Base-by-base conservation (phyloP, 2,329 filamentous ascomycete genomes). In the Drechslerella dactyloides region DNA sequence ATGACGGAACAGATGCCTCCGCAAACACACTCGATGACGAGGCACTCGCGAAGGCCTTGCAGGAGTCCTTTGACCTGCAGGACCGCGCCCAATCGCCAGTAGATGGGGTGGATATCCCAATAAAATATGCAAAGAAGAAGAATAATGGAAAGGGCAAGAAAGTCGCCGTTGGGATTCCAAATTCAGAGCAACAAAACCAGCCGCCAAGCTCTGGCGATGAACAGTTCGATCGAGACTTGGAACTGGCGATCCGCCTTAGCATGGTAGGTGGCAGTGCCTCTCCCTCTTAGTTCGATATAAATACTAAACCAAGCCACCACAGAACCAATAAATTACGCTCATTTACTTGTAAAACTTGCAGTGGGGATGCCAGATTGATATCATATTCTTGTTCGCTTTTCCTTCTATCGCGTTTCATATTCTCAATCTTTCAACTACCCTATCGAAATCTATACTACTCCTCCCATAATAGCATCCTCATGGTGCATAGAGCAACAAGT, bases 231-330 rank as follows among this genome's bases (percentile, higher is more conserved):
- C 84, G 85, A 56, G 87, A 88, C 74, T 74, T 89, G 52, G 85
- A 86, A 59, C 80, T 87, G 37, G 87, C 87, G 1, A 78, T 89
- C 54, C 82, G 83, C 70, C 79, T 89, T 21, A 89, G 87, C 74
- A 80, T 88, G 74, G 82, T 84, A 46, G 85, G 87, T 73, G 82
- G 84, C 62, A 78, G 37, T 15, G 13, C 2, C n/a, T 13, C 52
- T n/a, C 37, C 23, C 27, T 33, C 8, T 33, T 33, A 33, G 4
- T 33, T 4, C 4, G 8, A 33, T 33, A 33, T 33, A 33, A 4
- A 33, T 33, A 8, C 27, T 33, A 33, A 33, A 42, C 37, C 4
- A 5, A 42, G 5, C 5, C 15, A 17, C 2, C 5, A 42, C 37
- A 42, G 37, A 42, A 42, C 13, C 37, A 42, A 13, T 42, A 42